Conservation (phyloP, 805 yeast genomes). For the Metschnikowia lochheadii region DNA sequence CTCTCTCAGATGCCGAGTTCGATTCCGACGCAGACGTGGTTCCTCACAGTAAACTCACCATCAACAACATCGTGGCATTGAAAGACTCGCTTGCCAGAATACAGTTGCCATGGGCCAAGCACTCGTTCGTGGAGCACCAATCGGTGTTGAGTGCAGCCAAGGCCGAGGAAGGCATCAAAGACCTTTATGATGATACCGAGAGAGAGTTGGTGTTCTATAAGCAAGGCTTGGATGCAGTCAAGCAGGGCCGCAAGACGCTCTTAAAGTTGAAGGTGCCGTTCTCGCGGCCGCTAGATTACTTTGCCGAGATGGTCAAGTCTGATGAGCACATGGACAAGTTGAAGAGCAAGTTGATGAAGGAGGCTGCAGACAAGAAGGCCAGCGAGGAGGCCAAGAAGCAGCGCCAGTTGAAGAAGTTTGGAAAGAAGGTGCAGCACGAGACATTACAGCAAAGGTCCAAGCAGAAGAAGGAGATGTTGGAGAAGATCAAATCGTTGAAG, state of each 20-base stretch:
- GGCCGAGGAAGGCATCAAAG: conserved; percentile 67
- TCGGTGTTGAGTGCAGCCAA: conserved; percentile 56
- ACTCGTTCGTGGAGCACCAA: conserved; percentile 82
- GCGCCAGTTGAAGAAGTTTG: conserved; percentile 92
- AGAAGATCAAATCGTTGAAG: conserved; percentile 85
- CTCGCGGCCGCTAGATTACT: conserved; percentile 89
- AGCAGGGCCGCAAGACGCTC: conserved; percentile 62
- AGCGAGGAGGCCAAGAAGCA: conserved; percentile 91
- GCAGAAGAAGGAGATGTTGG: conserved; percentile 86
- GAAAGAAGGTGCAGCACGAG: conserved; percentile 93
- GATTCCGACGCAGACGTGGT: conserved; percentile 94
- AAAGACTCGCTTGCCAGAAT: conserved; percentile 65
- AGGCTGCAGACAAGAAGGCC: conserved; percentile 81
- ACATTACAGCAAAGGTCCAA: conserved; percentile 90
- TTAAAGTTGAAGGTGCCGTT: conserved; percentile 77
- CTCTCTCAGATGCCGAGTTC: conserved; percentile 85
- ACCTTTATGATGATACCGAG: conserved; percentile 92
- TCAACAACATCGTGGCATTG: conserved; percentile 84
- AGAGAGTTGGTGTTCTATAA: conserved; percentile 93
- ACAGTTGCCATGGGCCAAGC: conserved; percentile 59
- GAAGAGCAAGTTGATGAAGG: conserved; percentile 73
- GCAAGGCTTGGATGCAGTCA: conserved; percentile 85
- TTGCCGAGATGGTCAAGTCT: conserved; percentile 97
- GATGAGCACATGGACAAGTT: conserved; percentile 98
- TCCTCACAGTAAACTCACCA: conserved; percentile 84